These are phyloP conservation scores for Exophiala alcalophila DNA, from an alignment of 2,329 filamentous ascomycete genomes.

Conservation along the genomic window DNA sequence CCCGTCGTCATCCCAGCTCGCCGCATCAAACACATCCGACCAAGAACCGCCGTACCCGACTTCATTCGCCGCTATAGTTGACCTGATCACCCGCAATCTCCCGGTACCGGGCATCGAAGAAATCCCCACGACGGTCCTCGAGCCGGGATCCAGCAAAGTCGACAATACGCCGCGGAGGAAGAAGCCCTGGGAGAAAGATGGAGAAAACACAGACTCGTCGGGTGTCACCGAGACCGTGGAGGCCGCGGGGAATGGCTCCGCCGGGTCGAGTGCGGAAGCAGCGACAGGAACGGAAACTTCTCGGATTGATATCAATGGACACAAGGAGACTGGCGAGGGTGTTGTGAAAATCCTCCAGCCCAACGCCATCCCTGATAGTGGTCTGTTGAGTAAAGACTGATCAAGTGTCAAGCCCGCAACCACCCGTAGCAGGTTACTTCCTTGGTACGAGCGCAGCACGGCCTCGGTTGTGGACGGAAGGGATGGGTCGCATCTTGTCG, in stretches of 20 bases:
- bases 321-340: conserved; percentile 24
- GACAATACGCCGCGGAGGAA: conserved; percentile 48
- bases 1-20: conserved; percentile 10
- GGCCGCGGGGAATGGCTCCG: neutral
- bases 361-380: conserved; percentile 28
- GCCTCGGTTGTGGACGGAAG: too few species aligned
- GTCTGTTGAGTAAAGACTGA: conserved; percentile 26
- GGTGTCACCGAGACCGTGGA: too few species aligned
- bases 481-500: too few species aligned
- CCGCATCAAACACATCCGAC: too few species aligned
- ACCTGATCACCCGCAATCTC: conserved; percentile 76
- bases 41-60: conserved; percentile 67
- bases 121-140: conserved; percentile 75
- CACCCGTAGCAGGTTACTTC: too few species aligned
- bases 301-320: conserved; percentile 20
- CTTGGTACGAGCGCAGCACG: too few species aligned
- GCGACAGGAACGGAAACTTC: too few species aligned
- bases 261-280: neutral
- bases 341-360: conserved; percentile 30
- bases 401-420: too few species aligned
- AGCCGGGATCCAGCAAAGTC: conserved; percentile 43
- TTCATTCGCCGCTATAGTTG: conserved; percentile 80
- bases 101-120: conserved; percentile 83
- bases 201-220: neutral
- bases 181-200: conserved; percentile 78